These are phyloP conservation scores for Mallotus japonicus DNA, from an alignment of 441 rosid species.

Conservation along the genomic window DNA sequence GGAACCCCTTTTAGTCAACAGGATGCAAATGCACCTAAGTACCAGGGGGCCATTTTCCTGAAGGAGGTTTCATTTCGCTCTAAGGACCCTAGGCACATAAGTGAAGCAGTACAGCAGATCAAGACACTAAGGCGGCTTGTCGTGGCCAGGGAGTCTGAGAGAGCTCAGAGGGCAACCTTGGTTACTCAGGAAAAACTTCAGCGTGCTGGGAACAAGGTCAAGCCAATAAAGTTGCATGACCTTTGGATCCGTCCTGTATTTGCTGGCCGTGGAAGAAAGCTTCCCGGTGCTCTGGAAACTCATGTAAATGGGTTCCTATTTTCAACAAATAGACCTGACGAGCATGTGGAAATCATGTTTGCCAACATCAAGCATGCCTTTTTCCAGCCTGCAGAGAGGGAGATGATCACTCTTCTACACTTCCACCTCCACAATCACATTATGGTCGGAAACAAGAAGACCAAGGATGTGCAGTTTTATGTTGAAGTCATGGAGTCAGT, in stretches of 20 bases:
- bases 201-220: conserved; percentile 69
- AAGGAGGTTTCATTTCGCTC: conserved; percentile 68
- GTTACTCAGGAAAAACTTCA: conserved; percentile 85
- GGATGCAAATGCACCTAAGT: conserved; percentile 43
- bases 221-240: conserved; percentile 68
- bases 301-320: conserved; percentile 76
- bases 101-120: conserved; percentile 60
- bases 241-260: conserved; percentile 84
- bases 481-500: conserved; percentile 86
- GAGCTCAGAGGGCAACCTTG: conserved; percentile 88
- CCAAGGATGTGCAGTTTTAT: conserved; percentile 88
- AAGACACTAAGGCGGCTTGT: conserved; percentile 73
- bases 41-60: conserved; percentile 47
- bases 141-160: conserved; percentile 70
- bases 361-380: conserved; percentile 79
- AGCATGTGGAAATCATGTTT: conserved; percentile 75
- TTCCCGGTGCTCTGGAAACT: conserved; percentile 77
- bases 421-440: conserved; percentile 87
- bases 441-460: conserved; percentile 86
- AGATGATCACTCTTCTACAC: conserved; percentile 82
- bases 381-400: conserved; percentile 92
- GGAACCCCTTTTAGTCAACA: conserved; percentile 62
- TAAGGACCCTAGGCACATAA: conserved; percentile 61
- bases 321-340: conserved; percentile 67
- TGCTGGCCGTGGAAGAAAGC: conserved; percentile 81